These are phyloP conservation scores for Medicago truncatula DNA, from an alignment of 306 rosid genomes.

Conservation along the genomic window MtrunA17r5.0-ANR NC_053046.1:6977001-6977500, in stretches of 20 bases:
- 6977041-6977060: constrained; percentile 53
- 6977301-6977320: constrained; percentile 56
- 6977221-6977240: constrained; percentile 60
- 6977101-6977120: constrained; percentile 52
- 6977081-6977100: constrained; percentile 54
- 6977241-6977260: constrained; percentile 60
- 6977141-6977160: constrained; percentile 62
- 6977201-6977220: constrained; percentile 48
- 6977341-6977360: constrained; percentile 63
- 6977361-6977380: constrained; percentile 60
- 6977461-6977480: constrained; percentile 83
- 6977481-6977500: constrained; percentile 63
- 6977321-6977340: constrained; percentile 59
- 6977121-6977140: constrained; percentile 61
- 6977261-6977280: constrained; percentile 74
- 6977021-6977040: constrained; percentile 68
- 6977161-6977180: constrained; percentile 75
- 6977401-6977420: constrained; percentile 50
- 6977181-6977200: constrained; percentile 60
- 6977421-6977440: constrained; percentile 67
- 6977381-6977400: constrained; percentile 53
- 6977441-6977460: constrained; percentile 55
- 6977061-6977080: constrained; percentile 62
- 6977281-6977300: constrained; percentile 62
- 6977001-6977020: constrained; percentile 63